Conservation (phyloP, 805 yeast species). For the Yarrowia deformans region DNA sequence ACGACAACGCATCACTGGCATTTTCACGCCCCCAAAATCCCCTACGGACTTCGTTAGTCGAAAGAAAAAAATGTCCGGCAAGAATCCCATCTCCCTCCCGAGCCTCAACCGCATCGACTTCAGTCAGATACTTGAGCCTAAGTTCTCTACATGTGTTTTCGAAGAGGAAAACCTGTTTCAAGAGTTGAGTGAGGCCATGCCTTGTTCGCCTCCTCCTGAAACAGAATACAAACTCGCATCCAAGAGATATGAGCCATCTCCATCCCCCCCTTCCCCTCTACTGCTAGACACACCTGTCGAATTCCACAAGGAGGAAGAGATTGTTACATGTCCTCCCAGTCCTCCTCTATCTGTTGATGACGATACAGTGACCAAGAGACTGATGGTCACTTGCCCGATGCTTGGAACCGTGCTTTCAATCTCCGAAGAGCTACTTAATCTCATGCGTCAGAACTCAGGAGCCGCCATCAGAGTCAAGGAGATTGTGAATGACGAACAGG, state of each 20-base stretch:
- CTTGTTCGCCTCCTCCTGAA: constrained; percentile 9
- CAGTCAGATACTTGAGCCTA: background rate
- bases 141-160: background rate
- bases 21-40: background rate
- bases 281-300: background rate
- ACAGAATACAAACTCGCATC: background rate
- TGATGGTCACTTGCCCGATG: constrained; percentile 9
- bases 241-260: background rate
- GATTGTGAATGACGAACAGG: constrained; percentile 7
- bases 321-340: background rate
- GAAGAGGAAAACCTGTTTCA: background rate
- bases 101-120: too few species aligned
- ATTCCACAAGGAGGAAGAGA: background rate
- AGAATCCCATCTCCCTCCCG: too few species aligned
- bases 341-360: background rate
- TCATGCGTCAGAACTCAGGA: constrained; percentile 22
- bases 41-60: background rate
- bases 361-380: background rate
- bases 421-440: constrained; percentile 9
- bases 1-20: background rate
- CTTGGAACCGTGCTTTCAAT: background rate
- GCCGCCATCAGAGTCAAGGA: constrained; percentile 21
- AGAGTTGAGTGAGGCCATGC: background rate
- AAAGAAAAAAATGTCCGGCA: background rate
- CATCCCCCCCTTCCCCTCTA: background rate